Evolutionary conservation across 257 asterid genomes (phyloP).

Genomic region (Solanum medicagineum): DNA sequence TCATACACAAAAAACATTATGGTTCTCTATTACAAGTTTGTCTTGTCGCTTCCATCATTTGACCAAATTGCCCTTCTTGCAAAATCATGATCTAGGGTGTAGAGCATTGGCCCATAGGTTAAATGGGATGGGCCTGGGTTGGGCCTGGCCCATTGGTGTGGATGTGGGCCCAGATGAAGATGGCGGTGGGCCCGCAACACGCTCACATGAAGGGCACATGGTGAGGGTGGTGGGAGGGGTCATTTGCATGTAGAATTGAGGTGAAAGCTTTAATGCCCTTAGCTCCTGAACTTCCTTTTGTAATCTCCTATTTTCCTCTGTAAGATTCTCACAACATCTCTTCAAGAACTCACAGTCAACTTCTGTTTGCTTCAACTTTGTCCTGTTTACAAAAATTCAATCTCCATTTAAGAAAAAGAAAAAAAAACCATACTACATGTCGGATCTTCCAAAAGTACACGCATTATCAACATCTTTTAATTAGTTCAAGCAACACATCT

Average conservation of each 20-base stretch:
- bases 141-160: conserved; percentile 7
- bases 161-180: conserved; percentile 3
- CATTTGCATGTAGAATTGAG: conserved; percentile 78
- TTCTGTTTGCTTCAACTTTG: conserved; percentile 83
- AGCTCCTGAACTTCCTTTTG: conserved; percentile 76
- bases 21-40: not conserved
- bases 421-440: not conserved
- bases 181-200: conserved; percentile 33
- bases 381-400: conserved; percentile 20
- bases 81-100: conserved; percentile 23
- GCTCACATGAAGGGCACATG: conserved; percentile 87
- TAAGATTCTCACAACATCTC: conserved; percentile 62
- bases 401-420: not conserved
- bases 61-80: not conserved
- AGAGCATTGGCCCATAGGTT: conserved; percentile 38
- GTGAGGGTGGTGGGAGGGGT: conserved; percentile 75
- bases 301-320: conserved; percentile 57
- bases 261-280: conserved; percentile 54
- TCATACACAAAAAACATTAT: not conserved
- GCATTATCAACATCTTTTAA: too few relatives aligned
- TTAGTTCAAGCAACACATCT: not conserved
- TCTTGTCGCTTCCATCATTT: not conserved
- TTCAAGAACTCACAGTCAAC: conserved; percentile 64
- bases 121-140: conserved; percentile 28
- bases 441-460: not conserved